Conservation (phyloP, 2,329 filamentous ascomycete genomes). For the Teratosphaeria epicoccoides region DNA sequence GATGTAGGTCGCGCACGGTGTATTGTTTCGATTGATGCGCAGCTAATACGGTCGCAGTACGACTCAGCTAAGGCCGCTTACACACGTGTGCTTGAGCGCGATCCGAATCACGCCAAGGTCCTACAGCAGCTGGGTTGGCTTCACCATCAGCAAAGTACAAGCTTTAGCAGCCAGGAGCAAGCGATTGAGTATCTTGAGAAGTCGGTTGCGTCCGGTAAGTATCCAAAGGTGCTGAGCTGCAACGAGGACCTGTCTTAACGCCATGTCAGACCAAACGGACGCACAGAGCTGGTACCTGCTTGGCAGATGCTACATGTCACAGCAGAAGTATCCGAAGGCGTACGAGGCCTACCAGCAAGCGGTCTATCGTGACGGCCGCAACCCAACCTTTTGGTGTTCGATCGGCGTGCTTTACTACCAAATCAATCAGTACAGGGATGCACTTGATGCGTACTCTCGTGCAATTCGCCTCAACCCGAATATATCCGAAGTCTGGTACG, state of each 20-base stretch:
- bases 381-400: constrained; percentile 98
- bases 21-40: not conserved
- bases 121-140: constrained; percentile 96
- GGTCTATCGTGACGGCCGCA: constrained; percentile 92
- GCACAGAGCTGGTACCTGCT: constrained; percentile 98
- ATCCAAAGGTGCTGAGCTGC: constrained; percentile 2
- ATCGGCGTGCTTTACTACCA: constrained; percentile 99
- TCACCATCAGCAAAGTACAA: constrained; percentile 89
- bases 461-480: constrained; percentile 95
- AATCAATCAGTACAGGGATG: constrained; percentile 98
- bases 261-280: constrained; percentile 66
- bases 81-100: constrained; percentile 81
- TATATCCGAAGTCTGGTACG: constrained; percentile 99
- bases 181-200: constrained; percentile 97
- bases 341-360: constrained; percentile 98
- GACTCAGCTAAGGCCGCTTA: constrained; percentile 89
- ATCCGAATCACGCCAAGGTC: constrained; percentile 94
- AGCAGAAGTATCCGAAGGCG: constrained; percentile 96
- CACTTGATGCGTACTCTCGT: constrained; percentile 91
- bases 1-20: constrained; percentile 54
- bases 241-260: constrained; percentile 11
- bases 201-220: constrained; percentile 79
- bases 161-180: constrained; percentile 84
- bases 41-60: constrained; percentile 50
- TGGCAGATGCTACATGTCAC: constrained; percentile 97